Evolutionary conservation across 805 yeast species (phyloP), one percentile per base, ranked within the genome.

Genomic region (Clavispora fructus): DNA sequence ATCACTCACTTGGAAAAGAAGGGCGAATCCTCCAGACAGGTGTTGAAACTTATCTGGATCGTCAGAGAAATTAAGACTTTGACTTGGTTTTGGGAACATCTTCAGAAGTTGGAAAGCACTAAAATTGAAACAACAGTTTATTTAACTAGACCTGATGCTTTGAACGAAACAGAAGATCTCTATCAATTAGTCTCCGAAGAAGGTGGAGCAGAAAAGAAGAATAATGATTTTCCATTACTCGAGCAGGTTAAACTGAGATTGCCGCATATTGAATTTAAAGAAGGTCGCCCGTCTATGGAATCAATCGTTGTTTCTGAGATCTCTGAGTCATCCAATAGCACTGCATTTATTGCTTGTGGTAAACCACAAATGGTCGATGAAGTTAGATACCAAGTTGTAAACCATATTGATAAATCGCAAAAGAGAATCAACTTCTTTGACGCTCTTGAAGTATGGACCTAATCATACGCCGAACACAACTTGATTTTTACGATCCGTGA

Each of bases 91-190:
- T 42, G 41, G 33, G 46, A 58, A 3, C 63, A 65, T 30, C 52
- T 67, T 39, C 49, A 46, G 38, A 41, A 41, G 8, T 45, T 64
- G 31, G 39, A 46, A 17, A 43, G 41, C 14, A 57, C 56, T n/a
- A 55, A 51, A 42, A 64, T 59, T 47, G 61, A 66, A 4, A 52
- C 65, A 9, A 65, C 67, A 5, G 44, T 75, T 6, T 73, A 68
- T 45, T 49, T 74, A 31, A 74, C 78, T 1, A 62, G 73, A 47
- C 71, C 73, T 9, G 50, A 52, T 37, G 28, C 14, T 17, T 17
- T 27, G 12, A 41, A 19, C 10, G 46, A 39, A 8, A 17, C 45
- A 10, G 48, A 46, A 29, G 45, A 46, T 6, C 39, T 37, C 10
- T 12, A 39, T 9, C 25, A 44, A 7, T 29, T 40, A 9, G 32